Base-by-base conservation (phyloP, 2,329 filamentous ascomycete species). In the Penicillium sclerotiorum region DNA sequence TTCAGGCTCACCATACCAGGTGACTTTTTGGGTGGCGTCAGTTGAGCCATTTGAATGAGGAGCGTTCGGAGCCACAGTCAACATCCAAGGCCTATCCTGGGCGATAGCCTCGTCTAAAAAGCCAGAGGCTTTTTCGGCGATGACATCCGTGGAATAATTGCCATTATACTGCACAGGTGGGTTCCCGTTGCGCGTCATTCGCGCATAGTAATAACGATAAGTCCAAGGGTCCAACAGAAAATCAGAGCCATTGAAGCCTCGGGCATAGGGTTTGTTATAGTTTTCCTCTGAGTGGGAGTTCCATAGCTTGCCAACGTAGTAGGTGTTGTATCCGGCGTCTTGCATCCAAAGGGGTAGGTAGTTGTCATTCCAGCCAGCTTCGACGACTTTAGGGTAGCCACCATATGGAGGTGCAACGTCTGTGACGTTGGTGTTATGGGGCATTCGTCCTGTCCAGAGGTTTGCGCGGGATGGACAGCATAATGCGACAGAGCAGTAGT, bases 341-440 rank as follows among this genome's bases (percentile, higher is more conserved):
- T 88, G 84, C n/a, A 90, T 69, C 86, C 87, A 90, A 0, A 89
- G 65, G 0, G 86, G 87, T 0, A 90, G 76, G 52, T 86, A 89
- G 28, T 85, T 79, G 1, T 85, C 78, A 50, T 89, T 88, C 52
- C 83, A 77, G 0, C 86, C 86, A 45, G 86, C 76, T 3, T 73
- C 72, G 12, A 89, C 71, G 48, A 89, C 87, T 59, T 88, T 88
- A 1, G 82, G 81, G 58, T 85, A 90, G 72, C 69, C 65, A 9
- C 67, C 67, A 35, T 65, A 69, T 11, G 67, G 68, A 1, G 60
- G 59, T n/a, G 27, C 44, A 1, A 72, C 66, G 25, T 70, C 66
- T 0, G 86, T 88, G 1, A 88, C 81, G 53, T 88, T 88, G 0
- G 83, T 87, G 59, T 87, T 88, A 59, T 89, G 86, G 0, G 84